phyloP scores from a whole-genome alignment of 2,329 filamentous ascomycete genomes.

The Fusarium zealandicum region DNA sequence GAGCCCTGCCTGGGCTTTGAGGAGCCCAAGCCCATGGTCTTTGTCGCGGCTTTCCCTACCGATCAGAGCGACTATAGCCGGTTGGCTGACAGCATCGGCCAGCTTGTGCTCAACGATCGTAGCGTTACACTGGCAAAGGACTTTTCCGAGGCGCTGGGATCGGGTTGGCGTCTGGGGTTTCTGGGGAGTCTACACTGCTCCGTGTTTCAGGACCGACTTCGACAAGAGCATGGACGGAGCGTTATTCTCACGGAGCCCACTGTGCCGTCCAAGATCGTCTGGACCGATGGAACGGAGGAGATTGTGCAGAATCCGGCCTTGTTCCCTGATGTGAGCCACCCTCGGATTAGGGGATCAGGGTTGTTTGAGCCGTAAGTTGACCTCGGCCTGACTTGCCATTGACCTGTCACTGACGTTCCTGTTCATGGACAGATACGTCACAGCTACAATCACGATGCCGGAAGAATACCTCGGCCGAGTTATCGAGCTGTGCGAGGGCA shows the following conservation, averaged over 20 bases:
- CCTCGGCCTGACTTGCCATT: no score
- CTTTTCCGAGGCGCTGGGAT: constrained; percentile 89
- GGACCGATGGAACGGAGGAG: constrained; percentile 76
- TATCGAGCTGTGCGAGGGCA: constrained; percentile 92
- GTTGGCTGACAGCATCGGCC: constrained; percentile 91
- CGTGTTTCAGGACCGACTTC: constrained; percentile 95
- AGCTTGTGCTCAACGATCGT: constrained; percentile 92
- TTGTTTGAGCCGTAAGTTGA: constrained; percentile 59
- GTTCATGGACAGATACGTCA: constrained; percentile 64
- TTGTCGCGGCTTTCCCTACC: constrained; percentile 94
- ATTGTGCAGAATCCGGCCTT: constrained; percentile 86
- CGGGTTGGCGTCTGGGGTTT: constrained; percentile 93
- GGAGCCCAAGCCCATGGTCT: constrained; percentile 98
- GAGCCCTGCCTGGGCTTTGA: constrained; percentile 90
- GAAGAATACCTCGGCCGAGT: constrained; percentile 94
- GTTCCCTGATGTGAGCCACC: constrained; percentile 75
- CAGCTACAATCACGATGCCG: constrained; percentile 86
- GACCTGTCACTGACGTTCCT: background rate
- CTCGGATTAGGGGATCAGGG: constrained; percentile 52
- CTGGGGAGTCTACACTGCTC: constrained; percentile 97
- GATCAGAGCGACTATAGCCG: constrained; percentile 88
- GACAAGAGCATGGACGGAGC: constrained; percentile 91
- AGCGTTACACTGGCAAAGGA: constrained; percentile 95
- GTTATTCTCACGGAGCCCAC: constrained; percentile 98
- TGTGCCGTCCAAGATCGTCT: constrained; percentile 88